A percentile compares a stretch with the other conserved stretches of the same genome.
Conservation (phyloP, 257 asterid genomes). For the Jacaranda mimosifolia region DNA sequence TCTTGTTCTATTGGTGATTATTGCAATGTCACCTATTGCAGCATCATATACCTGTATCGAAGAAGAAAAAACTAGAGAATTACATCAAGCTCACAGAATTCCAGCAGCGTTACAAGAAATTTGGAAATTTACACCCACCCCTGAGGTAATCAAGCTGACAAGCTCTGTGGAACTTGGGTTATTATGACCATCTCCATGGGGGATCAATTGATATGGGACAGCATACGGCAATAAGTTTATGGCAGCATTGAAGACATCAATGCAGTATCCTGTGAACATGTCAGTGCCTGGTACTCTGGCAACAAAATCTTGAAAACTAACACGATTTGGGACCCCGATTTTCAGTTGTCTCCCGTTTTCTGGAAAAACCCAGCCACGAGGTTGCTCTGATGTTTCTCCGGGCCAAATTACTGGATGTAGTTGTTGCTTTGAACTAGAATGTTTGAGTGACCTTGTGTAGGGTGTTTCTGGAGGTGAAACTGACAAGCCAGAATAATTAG, state of each 20-base stretch:
- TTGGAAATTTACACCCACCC: conserved; percentile 44
- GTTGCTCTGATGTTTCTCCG: conserved; percentile 53
- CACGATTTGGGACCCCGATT: conserved; percentile 68
- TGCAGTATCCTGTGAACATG: conserved; percentile 60
- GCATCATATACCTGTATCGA: conserved; percentile 41
- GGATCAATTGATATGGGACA: conserved; percentile 55
- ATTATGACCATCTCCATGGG: conserved; percentile 57
- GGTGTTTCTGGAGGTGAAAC: conserved; percentile 53
- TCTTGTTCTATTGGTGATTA: conserved; percentile 38
- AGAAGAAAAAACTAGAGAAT: conserved; percentile 21
- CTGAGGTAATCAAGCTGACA: conserved; percentile 50
- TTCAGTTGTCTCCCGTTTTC: conserved; percentile 53
- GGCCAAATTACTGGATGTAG: conserved; percentile 63
- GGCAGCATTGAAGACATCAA: conserved; percentile 68
- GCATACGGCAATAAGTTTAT: conserved; percentile 62
- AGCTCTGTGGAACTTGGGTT: conserved; percentile 62
- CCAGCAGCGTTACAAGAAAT: not conserved
- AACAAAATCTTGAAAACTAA: conserved; percentile 59
- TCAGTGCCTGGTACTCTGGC: conserved; percentile 38
- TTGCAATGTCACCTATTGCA: conserved; percentile 48
- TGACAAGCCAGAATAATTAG: conserved; percentile 66
- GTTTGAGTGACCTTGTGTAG: conserved; percentile 43
- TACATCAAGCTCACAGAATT: not conserved
- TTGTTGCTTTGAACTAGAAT: conserved; percentile 48
- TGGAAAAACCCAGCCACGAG: conserved; percentile 79